These are phyloP conservation scores for Urtica urens DNA, from an alignment of 306 rosid species.

Conservation along the genomic window DNA sequence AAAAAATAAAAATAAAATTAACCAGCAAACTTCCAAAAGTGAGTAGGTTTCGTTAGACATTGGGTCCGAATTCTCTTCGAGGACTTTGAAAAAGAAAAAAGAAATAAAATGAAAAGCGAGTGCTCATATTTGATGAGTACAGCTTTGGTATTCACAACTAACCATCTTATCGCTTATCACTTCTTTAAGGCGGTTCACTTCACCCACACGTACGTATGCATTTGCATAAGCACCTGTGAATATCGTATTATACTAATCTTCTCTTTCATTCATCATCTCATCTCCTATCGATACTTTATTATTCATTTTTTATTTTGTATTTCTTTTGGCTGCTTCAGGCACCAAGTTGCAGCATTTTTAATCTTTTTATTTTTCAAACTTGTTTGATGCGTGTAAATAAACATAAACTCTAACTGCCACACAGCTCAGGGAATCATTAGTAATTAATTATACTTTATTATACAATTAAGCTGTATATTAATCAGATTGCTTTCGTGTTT, in stretches of 20 bases:
- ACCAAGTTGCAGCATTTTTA: not conserved
- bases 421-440: too few relatives aligned
- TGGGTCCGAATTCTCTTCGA: constrained; percentile 8
- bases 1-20: not conserved
- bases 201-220: not conserved
- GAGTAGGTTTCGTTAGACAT: constrained; percentile 15
- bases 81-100: not conserved
- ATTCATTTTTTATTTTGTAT: too few relatives aligned
- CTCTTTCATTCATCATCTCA: too few relatives aligned
- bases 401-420: too few relatives aligned
- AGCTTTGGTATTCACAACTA: constrained; percentile 5
- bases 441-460: too few relatives aligned
- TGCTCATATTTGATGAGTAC: constrained; percentile 12
- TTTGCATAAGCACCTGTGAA: constrained; percentile 2
- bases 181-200: not conserved
- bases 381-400: too few relatives aligned
- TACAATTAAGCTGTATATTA: too few relatives aligned
- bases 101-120: constrained; percentile 2
- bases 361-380: too few relatives aligned
- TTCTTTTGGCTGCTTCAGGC: too few relatives aligned
- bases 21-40: constrained; percentile 2
- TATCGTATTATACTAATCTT: not conserved
- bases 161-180: constrained; percentile 6
- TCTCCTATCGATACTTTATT: too few relatives aligned
- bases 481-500: too few relatives aligned